Percentiles rank a stretch among this genome's conserved stretches.
Evolutionary conservation across 345 rosid genomes (phyloP).

Genomic region (Acer campestre): DNA sequence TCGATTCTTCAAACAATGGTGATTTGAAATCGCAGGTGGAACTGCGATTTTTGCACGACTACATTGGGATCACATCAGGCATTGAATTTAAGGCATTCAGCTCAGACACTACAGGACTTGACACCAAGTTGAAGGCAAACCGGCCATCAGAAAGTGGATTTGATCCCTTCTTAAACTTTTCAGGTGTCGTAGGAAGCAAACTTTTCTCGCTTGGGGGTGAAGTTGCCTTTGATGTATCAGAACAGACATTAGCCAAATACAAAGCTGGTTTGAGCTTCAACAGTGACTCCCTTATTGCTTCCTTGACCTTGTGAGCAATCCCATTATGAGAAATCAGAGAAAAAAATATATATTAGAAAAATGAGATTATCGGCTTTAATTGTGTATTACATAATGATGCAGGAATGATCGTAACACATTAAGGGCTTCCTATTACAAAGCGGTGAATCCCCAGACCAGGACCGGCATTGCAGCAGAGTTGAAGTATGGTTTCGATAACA

Average conservation of each 20-base stretch:
- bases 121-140: slow-evolving; percentile 21
- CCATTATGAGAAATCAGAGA: neutral
- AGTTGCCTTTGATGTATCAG: slow-evolving; percentile 33
- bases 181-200: slow-evolving; percentile 44
- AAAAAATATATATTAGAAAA: neutral
- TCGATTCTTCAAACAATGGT: neutral
- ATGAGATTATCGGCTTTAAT: neutral
- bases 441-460: slow-evolving; percentile 34
- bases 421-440: slow-evolving; percentile 39
- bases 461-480: slow-evolving; percentile 58
- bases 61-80: slow-evolving; percentile 44
- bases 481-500: slow-evolving; percentile 32
- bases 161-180: slow-evolving; percentile 41
- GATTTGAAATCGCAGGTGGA: slow-evolving; percentile 39
- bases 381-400: slow-evolving; percentile 27
- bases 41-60: slow-evolving; percentile 40
- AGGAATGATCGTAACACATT: slow-evolving; percentile 47
- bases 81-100: slow-evolving; percentile 33
- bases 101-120: slow-evolving; percentile 18
- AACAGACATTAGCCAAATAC: slow-evolving; percentile 26
- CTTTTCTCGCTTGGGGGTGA: slow-evolving; percentile 45
- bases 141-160: slow-evolving; percentile 18
- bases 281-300: slow-evolving; percentile 32
- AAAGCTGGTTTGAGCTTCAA: slow-evolving; percentile 50
- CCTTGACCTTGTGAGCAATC: slow-evolving; percentile 53